phyloP scores from a whole-genome alignment of 2,329 filamentous ascomycete genomes.

The Pestalotiopsis sp. region DNA sequence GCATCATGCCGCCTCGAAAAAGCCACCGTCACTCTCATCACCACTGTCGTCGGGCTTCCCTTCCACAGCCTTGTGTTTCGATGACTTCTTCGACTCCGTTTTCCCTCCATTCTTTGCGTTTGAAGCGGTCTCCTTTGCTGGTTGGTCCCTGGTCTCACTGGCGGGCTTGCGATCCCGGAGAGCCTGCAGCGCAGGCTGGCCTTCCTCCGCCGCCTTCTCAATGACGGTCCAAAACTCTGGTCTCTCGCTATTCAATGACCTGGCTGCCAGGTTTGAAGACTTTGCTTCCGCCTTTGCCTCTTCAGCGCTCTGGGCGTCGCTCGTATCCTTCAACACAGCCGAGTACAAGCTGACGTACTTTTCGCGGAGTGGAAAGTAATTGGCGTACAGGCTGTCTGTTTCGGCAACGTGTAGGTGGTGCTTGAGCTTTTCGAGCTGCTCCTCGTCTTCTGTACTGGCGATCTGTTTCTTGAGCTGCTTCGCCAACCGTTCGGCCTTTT shows the following conservation, averaged over 20 bases:
- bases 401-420: conserved; percentile 65
- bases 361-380: conserved; percentile 70
- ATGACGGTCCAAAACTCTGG: conserved; percentile 68
- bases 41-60: conserved; percentile 34
- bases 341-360: conserved; percentile 68
- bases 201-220: conserved; percentile 57
- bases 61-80: conserved; percentile 35
- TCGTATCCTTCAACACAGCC: conserved; percentile 18
- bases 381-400: conserved; percentile 74
- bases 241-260: conserved; percentile 45
- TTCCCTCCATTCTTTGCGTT: conserved; percentile 20
- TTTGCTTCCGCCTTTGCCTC: conserved; percentile 39
- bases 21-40: conserved; percentile 55
- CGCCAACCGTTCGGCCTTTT: conserved; percentile 67
- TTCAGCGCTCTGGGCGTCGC: conserved; percentile 20
- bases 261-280: conserved; percentile 40
- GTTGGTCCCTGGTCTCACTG: conserved; percentile 15
- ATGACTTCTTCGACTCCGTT: conserved; percentile 18
- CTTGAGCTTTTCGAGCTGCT: conserved; percentile 52
- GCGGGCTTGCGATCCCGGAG: conserved; percentile 28
- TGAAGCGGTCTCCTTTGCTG: conserved; percentile 10
- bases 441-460: conserved; percentile 47
- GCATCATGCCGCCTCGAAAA: conserved; percentile 48
- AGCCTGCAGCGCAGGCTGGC: conserved; percentile 23
- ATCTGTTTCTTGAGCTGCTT: conserved; percentile 65